Conservation (phyloP, 2,329 filamentous ascomycete genomes). For the Pseudogymnoascus sp. region DNA sequence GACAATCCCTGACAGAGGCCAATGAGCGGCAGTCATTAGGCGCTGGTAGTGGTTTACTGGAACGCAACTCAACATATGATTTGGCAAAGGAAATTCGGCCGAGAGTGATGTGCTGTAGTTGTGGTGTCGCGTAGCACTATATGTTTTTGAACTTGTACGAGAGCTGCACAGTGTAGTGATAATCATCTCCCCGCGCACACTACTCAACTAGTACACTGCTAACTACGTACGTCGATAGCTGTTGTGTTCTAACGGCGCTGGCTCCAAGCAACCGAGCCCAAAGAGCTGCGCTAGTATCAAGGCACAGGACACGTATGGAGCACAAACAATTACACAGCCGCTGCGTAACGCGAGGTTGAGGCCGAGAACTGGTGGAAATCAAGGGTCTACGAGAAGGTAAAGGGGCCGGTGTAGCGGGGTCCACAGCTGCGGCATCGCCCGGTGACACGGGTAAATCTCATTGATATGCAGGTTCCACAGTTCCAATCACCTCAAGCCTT, state of each 20-base stretch:
- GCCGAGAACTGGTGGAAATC: neutral
- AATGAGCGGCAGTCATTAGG: constrained; percentile 7
- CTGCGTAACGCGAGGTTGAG: neutral
- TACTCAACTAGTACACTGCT: neutral
- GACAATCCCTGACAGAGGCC: neutral
- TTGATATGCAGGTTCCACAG: neutral
- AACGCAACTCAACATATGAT: neutral
- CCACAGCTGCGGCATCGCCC: constrained; percentile 1
- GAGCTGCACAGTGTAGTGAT: neutral
- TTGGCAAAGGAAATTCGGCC: constrained; percentile 1
- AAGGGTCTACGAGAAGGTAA: neutral
- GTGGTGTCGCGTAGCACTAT: neutral
- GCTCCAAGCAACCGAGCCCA: neutral
- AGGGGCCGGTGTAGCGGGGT: neutral
- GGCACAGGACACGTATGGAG: neutral
- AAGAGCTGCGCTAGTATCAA: neutral
- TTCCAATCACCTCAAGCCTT: constrained; percentile 8
- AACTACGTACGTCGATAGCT: neutral
- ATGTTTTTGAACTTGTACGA: neutral
- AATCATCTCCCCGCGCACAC: neutral
- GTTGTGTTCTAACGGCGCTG: neutral
- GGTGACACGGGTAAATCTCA: constrained; percentile 4
- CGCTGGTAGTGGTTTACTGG: neutral
- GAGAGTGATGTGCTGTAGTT: neutral
- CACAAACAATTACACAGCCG: neutral